Evolutionary conservation across 768 basidiomycete species (phyloP), one percentile per base, ranked within the genome.

Genomic region (Tephrocybe rancida): DNA sequence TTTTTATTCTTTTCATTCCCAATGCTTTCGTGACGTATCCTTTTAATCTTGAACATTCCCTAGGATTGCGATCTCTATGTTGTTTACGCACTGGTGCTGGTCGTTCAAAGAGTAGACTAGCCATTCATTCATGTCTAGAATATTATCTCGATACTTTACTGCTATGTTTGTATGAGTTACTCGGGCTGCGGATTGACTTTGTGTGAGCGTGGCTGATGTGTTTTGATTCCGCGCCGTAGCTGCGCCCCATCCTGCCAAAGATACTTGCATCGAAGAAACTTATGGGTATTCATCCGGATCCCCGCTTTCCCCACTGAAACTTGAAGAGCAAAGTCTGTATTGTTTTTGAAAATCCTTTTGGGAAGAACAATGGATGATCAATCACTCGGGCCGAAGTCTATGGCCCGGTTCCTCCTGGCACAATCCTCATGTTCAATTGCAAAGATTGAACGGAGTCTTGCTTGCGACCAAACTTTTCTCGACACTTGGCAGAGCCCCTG

Each of bases 401-500:
- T 34, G 9, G 34, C 22, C 21, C 49, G 30, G 14, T 42, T 41
- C 24, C 24, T 50, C 44, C 52, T 35, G 16, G 30, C 55, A 55
- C 48, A 46, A 50, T 55, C 59, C 57, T 58, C 54, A 56, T 58
- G 61, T 56, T 48, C 41, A 42, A 8, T 37, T 11, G 35, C 46
- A n/a, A n/a, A n/a, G n/a, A 27, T 34, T 18, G 43, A 44, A 24
- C 32, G 54, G 41, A 30, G 32, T 48, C 30, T 39, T 45, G 27
- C 30, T 44, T 21, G 26, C 41, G 49, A 55, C 16, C 22, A 7
- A 19, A 25, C 10, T 39, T 37, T 37, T 37, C n/a, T 37, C 35
- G 16, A 16, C 4, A 13, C 34, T 42, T 47, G 39, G 34, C 27
- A 39, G 32, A 57, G 52, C 49, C 52, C 41, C 55, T 48, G 39